Evolutionary conservation across 768 basidiomycete species (phyloP), one percentile per base, ranked within the genome.

Genomic region (Tylopilus rubrobrunneus): DNA sequence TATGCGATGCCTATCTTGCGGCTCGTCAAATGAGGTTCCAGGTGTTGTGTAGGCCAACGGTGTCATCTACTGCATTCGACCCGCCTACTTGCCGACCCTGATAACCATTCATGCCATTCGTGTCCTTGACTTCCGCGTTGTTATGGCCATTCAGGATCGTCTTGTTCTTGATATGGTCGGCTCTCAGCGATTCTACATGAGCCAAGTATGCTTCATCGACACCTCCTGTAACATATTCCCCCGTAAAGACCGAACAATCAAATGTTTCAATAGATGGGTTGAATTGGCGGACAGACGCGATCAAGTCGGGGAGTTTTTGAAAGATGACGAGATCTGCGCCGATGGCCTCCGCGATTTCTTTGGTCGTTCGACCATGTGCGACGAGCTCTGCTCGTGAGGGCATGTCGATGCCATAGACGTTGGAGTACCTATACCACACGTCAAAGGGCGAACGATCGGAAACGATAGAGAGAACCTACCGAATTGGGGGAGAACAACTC

Each of bases 361-460:
- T 76, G 11, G 79, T 81, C 49, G 83, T 81, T 47, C 92, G 84
- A 34, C 78, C 81, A 68, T 94, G 76, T 0, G 93, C 96, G 48
- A 98, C 94, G 31, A 98, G 86, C 67, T 98, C 96, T 34, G 77
- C 73, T n/a, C 92, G 84, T 4, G 94, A 92, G 29, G 97, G 96
- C 97, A 98, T 99, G 74, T 99, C 97, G 67, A 99, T 99, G 19
- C 97, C 97, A 71, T 99, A 98, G 5, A 99, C 97, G 66, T 98
- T 97, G 5, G 94, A 87, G 67, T 84, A 82, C 27, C 92, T 91
- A 53, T 2, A 12, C 10, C 39, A 7, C 19, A 40, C 21, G 55
- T 65, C 36, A 27, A 55, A 43, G 33, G 17, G 9, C 54, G 36
- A 7, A 21, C 47, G 31, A 39, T 45, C 21, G 11, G 29, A 29